Evolutionary conservation across 179 eudicot genomes (phyloP).

Genomic region (Silene noctiflora): DNA sequence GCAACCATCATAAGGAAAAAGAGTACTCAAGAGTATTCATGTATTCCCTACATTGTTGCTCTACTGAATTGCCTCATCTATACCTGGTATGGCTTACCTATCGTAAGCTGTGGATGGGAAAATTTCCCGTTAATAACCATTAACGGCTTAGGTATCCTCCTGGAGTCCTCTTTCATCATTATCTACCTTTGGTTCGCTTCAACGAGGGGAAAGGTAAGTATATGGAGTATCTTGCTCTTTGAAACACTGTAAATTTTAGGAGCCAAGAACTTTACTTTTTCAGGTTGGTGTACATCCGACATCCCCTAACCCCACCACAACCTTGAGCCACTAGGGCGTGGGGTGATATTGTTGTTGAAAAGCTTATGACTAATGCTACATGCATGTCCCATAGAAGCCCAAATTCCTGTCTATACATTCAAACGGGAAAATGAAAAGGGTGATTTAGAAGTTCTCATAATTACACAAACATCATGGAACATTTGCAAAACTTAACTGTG

Average conservation of each 20-base stretch:
- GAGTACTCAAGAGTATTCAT: slow-evolving; percentile 63
- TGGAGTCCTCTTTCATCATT: slow-evolving; percentile 57
- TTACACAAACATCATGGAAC: not conserved
- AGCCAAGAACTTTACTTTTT: too few species aligned
- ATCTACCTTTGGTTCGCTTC: slow-evolving; percentile 62
- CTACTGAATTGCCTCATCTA: slow-evolving; percentile 53
- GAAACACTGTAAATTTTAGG: not conserved
- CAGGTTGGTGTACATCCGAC: too few species aligned
- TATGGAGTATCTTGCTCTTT: not conserved
- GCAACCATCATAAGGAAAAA: slow-evolving; percentile 53
- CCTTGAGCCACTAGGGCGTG: too few species aligned
- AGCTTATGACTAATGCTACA: too few species aligned
- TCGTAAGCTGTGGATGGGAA: slow-evolving; percentile 72
- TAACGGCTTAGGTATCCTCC: slow-evolving; percentile 58
- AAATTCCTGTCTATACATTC: too few species aligned
- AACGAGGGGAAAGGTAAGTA: slow-evolving; percentile 51
- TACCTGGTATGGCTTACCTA: slow-evolving; percentile 82
- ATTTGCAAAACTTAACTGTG: slow-evolving; percentile 23
- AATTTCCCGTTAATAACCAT: slow-evolving; percentile 53
- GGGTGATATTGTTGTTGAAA: too few species aligned
- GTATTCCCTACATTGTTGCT: slow-evolving; percentile 65
- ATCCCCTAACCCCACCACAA: too few species aligned
- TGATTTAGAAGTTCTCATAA: not conserved
- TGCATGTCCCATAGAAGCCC: too few species aligned
- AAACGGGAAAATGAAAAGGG: too few species aligned